Conservation (phyloP, 139 green algal species). For the Limnomonas spitsbergensis region DNA sequence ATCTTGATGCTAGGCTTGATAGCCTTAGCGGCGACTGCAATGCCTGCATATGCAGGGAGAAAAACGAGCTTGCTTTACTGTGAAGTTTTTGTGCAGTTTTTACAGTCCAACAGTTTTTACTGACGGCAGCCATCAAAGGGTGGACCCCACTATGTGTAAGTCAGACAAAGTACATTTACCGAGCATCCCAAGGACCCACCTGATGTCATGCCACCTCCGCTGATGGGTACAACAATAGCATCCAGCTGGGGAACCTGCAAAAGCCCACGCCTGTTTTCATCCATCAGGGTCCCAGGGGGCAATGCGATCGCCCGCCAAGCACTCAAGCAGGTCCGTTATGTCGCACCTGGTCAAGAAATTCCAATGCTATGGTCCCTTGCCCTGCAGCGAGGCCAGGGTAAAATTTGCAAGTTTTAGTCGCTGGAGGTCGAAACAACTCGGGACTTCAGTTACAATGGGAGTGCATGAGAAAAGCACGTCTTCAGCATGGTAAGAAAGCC, state of each 20-base stretch:
- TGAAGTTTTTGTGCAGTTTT: no score
- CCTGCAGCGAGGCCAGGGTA: constrained; percentile 31
- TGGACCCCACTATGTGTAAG: no score
- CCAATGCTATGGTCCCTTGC: constrained; percentile 82
- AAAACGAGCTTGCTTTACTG: not conserved
- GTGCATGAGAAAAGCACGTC: not conserved
- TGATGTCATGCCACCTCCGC: constrained; percentile 74
- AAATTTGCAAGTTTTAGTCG: not conserved
- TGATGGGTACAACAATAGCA: constrained; percentile 75
- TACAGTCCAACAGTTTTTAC: no score
- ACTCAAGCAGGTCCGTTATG: not conserved
- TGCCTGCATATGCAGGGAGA: constrained; percentile 28
- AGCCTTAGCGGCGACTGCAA: constrained; percentile 70
- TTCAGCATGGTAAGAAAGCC: no score
- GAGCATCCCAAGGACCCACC: no score
- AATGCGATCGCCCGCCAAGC: no score
- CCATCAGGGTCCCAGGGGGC: not conserved
- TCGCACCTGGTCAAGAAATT: constrained; percentile 75
- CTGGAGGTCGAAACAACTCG: no score
- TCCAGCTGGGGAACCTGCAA: constrained; percentile 58
- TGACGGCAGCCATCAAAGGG: no score
- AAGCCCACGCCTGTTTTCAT: not conserved
- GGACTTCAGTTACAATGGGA: not conserved
- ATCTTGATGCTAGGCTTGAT: constrained; percentile 55
- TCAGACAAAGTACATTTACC: no score